Percentiles rank a stretch among this genome's conserved stretches.
phyloP scores from a whole-genome alignment of 192 early-diverging fungal genomes.

The Blastocladiella britannica region DNA sequence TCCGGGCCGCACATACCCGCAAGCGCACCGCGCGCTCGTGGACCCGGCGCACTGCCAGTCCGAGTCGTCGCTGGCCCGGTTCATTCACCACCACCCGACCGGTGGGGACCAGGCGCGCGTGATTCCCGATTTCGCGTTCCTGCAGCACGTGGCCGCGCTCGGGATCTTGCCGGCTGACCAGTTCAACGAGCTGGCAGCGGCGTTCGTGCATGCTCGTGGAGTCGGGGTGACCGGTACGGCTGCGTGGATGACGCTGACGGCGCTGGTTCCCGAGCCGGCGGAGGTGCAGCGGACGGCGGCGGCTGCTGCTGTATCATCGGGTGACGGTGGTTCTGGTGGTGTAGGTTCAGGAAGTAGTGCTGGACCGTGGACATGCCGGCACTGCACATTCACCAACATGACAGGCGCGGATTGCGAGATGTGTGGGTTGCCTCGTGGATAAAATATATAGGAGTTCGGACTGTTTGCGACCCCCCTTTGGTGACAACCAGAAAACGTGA shows the following conservation, averaged over 20 bases:
- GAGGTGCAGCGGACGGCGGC: conserved; percentile 8
- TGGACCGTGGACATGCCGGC: conserved; percentile 38
- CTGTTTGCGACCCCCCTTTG: too few relatives aligned
- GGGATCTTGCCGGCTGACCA: conserved; percentile 44
- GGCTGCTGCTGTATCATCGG: conserved; percentile 2
- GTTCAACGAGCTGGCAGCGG: conserved; percentile 20
- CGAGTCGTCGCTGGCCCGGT: conserved; percentile 22
- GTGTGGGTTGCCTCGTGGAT: conserved; percentile 51
- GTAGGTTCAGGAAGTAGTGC: conserved; percentile 7
- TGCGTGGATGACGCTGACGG: conserved; percentile 52
- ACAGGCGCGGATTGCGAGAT: conserved; percentile 46
- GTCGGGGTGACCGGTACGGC: conserved; percentile 15
- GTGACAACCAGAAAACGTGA: too few relatives aligned
- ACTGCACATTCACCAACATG: conserved; percentile 64
- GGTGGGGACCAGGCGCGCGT: conserved; percentile 18
- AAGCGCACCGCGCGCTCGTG: conserved; percentile 55
- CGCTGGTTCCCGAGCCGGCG: conserved; percentile 30
- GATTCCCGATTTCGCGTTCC: conserved; percentile 69
- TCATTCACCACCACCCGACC: too few relatives aligned
- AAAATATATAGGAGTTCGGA: conserved; percentile 2
- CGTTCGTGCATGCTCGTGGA: conserved; percentile 11
- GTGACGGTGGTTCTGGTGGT: conserved; percentile 3
- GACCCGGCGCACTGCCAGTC: conserved; percentile 31
- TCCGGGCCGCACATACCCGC: conserved; percentile 30
- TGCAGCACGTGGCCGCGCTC: conserved; percentile 44